Evolutionary conservation across 1,284 basidiomycete species (phyloP), one percentile per base, ranked within the genome.

Genomic region (Inonotus hispidus): DNA sequence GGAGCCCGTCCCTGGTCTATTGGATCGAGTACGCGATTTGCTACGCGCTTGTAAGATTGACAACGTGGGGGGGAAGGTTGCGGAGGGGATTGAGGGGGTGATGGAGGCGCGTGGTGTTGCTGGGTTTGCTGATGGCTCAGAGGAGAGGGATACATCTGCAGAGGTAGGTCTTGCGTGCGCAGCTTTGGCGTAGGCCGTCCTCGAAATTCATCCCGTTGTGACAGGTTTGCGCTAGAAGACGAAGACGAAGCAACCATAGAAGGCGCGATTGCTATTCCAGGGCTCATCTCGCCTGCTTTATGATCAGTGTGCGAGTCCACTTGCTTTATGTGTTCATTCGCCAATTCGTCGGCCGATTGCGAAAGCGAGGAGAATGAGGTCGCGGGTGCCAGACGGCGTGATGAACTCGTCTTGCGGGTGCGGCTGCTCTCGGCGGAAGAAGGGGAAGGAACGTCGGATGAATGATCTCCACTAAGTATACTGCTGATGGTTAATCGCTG

Each of bases 11-110:
- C 23, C 45, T 11, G 59, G 56, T 11, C 57, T 45, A 35, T 29
- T 52, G 11, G 50, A 52, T 21, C 57, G 56, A 14, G 56, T 32
- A 19, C 43, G 35, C 13, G 61, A 59, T 56, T 59, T 59, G 25
- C 56, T 55, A 3, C 61, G 56, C 1, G 55, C 25, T 47, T 27
- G 21, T 50, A 46, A 27, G 21, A 46, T 54, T 35, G 14, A 32
- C 23, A 52, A 27, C 14, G 21, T 21, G 38, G 52, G 52, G 37
- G 55, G 6, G 37, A n/a, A 37, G 45, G 35, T 53, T 61, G 59
- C 6, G 59, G 59, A 14, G 56, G 61, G 7, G 61, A 62, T 19
- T 59, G 57, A 6, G 61, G 61, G 4, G 61, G 61, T 4, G 61
- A 62, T 32, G 47, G 43, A 21, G 61, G 61, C 6, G 49, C 39